A percentile compares a stretch with the other conserved stretches of the same genome.
phyloP scores from a whole-genome alignment of 2,329 filamentous ascomycete species.

The Aureobasidium sp. region DNA sequence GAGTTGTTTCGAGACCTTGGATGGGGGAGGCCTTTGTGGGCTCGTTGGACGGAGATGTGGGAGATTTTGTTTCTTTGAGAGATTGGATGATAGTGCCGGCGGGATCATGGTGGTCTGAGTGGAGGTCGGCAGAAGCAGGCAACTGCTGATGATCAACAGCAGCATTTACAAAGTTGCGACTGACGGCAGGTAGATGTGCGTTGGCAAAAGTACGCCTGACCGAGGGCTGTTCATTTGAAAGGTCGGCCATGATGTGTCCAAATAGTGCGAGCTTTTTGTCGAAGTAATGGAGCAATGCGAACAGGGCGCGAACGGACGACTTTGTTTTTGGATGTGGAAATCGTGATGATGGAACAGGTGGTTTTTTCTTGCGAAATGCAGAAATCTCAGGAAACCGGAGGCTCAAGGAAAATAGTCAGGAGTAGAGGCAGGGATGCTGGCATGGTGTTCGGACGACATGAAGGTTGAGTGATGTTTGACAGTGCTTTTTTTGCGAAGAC shows the following conservation, averaged over 20 bases:
- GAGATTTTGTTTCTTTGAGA: background rate
- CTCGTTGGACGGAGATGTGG: background rate
- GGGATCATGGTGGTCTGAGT: slow-evolving; percentile 7
- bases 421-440: slow-evolving; percentile 40
- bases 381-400: slow-evolving; percentile 36
- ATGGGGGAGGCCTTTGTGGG: background rate
- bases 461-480: slow-evolving; percentile 17
- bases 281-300: slow-evolving; percentile 19
- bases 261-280: slow-evolving; percentile 17
- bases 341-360: slow-evolving; percentile 13
- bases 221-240: slow-evolving; percentile 24
- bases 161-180: background rate
- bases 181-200: slow-evolving; percentile 40
- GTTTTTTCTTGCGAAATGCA: slow-evolving; percentile 1
- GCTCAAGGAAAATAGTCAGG: slow-evolving; percentile 46
- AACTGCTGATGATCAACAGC: slow-evolving; percentile 29
- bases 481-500: slow-evolving; percentile 11
- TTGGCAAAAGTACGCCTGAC: slow-evolving; percentile 68
- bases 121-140: slow-evolving; percentile 35
- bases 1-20: slow-evolving; percentile 11
- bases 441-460: slow-evolving; percentile 46
- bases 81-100: background rate
- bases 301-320: background rate
- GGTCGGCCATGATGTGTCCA: slow-evolving; percentile 28
- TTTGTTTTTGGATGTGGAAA: background rate